Conservation (phyloP, 441 rosid species). For the Geranium incanum region DNA sequence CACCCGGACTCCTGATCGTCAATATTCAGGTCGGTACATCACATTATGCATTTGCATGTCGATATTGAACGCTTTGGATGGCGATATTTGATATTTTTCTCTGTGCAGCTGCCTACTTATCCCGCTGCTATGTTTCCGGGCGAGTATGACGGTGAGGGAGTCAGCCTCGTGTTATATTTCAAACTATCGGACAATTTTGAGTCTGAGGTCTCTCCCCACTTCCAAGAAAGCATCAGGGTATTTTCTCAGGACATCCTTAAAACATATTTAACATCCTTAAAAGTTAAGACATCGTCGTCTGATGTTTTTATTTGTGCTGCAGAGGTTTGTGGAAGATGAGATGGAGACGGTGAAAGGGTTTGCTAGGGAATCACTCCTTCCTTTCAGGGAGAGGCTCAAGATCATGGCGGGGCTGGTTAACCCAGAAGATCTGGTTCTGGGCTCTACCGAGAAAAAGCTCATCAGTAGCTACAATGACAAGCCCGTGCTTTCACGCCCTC, state of each 20-base stretch:
- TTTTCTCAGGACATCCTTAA: neutral
- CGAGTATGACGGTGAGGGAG: constrained; percentile 71
- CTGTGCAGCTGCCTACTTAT: constrained; percentile 64
- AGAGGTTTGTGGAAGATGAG: constrained; percentile 66
- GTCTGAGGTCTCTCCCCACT: constrained; percentile 49
- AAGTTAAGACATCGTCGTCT: neutral
- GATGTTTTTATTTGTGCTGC: constrained; percentile 10
- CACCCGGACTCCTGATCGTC: constrained; percentile 53
- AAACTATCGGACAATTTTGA: constrained; percentile 48
- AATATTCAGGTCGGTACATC: constrained; percentile 48
- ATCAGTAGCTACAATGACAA: constrained; percentile 62
- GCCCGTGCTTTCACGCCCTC: constrained; percentile 87
- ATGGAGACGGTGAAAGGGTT: constrained; percentile 65
- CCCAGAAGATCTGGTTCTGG: constrained; percentile 63
- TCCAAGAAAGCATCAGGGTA: constrained; percentile 67
- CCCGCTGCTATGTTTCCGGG: constrained; percentile 56
- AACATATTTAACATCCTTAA: too few species aligned
- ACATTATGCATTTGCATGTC: neutral
- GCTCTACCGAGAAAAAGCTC: constrained; percentile 68
- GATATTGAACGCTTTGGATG: neutral
- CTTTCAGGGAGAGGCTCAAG: constrained; percentile 77
- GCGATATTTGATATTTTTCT: neutral
- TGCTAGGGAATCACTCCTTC: constrained; percentile 51
- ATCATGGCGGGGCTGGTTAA: constrained; percentile 62
- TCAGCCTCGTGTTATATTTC: constrained; percentile 73